Evolutionary conservation across 2,329 filamentous ascomycete genomes (phyloP), one percentile per base, ranked within the genome.

Genomic region (Colletotrichum sp.): DNA sequence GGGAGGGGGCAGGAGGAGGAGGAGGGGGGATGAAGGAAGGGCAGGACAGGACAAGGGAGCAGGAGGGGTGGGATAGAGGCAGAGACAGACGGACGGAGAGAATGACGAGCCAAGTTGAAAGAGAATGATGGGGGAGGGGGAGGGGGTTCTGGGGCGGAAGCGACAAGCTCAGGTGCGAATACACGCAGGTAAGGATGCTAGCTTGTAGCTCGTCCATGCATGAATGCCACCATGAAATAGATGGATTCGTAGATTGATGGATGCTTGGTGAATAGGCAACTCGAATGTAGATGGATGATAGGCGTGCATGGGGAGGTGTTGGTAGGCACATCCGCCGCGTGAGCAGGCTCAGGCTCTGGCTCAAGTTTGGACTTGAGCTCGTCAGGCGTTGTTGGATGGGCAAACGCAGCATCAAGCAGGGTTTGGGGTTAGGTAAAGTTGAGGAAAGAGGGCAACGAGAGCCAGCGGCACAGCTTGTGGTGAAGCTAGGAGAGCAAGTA

Each of bases 91-190:
- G 38, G 29, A 24, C 16, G 18, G 57, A 38, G 38, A 29, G 13
- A 55, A 27, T n/a, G 76, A 76, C 73, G 77, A 79, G 69, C 73
- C 69, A 58, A 69, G 72, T 36, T 34, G 43, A 76, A 74, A 38
- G 64, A 33, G 29, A 21, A 65, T 29, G 43, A 33, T 18, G n/a
- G 43, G 43, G 31, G 55, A 18, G 38, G 9, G 18, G 15, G 43
- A n/a, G 31, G 55, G 38, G 38, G 11, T 43, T n/a, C 31, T 31
- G 55, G 31, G 8, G 55, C 29, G 16, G 29, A 59, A 29, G 13
- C 33, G 51, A 57, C 47, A 33, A 57, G 64, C 31, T 55, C 31
- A 54, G 34, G 51, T 29, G 36, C 31, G 47, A 57, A 21, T 27
- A 33, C 57, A 34, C 31, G 29, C 21, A 34, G 31, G 43, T 66